These are phyloP conservation scores for Orbilia oligospora DNA, from an alignment of 2,329 filamentous ascomycete genomes.

Conservation along the genomic window DNA sequence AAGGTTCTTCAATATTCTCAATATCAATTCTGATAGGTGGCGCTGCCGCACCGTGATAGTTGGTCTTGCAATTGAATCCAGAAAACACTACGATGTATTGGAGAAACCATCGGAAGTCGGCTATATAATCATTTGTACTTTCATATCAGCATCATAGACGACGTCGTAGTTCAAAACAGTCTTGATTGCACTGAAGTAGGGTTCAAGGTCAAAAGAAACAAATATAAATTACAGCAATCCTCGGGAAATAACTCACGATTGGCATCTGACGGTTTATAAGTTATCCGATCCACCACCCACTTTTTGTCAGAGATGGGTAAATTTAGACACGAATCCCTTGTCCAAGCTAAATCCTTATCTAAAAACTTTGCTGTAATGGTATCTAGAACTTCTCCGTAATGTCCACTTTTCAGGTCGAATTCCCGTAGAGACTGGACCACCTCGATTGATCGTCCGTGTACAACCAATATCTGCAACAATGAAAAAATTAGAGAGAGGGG, in stretches of 20 bases:
- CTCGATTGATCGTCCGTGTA: constrained; percentile 4
- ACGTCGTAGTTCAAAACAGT: not conserved
- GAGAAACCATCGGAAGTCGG: constrained; percentile 36
- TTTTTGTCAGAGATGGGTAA: constrained; percentile 17
- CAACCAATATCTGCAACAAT: not conserved
- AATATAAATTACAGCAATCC: not conserved
- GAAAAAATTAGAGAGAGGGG: not conserved
- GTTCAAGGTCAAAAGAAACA: not conserved
- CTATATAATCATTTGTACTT: constrained; percentile 5
- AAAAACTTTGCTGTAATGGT: constrained; percentile 9
- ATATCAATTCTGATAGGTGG: constrained; percentile 31
- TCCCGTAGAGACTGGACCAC: constrained; percentile 31
- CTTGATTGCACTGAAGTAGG: not conserved
- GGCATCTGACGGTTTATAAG: constrained; percentile 19
- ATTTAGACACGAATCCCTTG: constrained; percentile 8
- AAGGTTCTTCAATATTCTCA: constrained; percentile 17
- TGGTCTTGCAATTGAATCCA: constrained; percentile 15
- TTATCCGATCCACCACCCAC: constrained; percentile 37
- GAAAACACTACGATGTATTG: constrained; percentile 11
- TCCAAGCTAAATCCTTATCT: constrained; percentile 33
- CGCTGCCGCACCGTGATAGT: not conserved
- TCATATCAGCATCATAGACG: not conserved
- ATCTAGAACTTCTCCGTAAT: not conserved
- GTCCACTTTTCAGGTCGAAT: not conserved
- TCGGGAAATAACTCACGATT: constrained; percentile 35